Base-by-base conservation (phyloP, 176 grass and related monocot genomes). In the sorghum (Sorghum bicolor) region DNA sequence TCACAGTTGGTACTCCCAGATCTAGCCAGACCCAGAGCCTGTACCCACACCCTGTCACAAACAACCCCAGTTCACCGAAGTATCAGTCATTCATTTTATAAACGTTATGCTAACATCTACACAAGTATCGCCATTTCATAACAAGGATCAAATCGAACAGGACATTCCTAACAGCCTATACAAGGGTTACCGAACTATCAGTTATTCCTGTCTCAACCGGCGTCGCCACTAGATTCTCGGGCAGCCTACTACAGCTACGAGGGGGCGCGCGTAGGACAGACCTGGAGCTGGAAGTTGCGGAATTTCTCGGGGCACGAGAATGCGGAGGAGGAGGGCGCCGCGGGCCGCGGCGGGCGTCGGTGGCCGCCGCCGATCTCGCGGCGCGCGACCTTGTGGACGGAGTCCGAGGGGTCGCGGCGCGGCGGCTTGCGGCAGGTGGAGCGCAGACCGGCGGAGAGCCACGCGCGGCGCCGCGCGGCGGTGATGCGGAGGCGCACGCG, bases 261-360 rank as follows among this genome's bases (percentile, higher is more conserved):
- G 26, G 15, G 9, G 48, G 36, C 0, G 28, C 5, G 16, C 33
- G 16, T 6, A 32, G 68, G 17, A 50, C 39, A 40, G 14, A 91
- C 89, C 89, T 87, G 89, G 14, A 91, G 85, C 85, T 84, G 89
- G 89, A 91, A 80, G 64, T 91, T 87, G 62, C 81, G 85, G 85
- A 91, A 91, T 39, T 80, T 91, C 89, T 91, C 89, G 57, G 88
- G 88, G 64, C 81, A 87, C 26, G 85, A 83, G 75, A 83, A 90
- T 37, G 79, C 20, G n/a, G 84, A 79, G 29, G 83, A 83, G 12
- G 84, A 90, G 16, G 69, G 75, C 24, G 81, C 84, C 37, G 69
- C 80, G 30, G 80, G 84, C 3, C 84, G 84, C 63, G 84, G 75
- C 5, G 80, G 89, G 0, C 84, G 84, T 0, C 89, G 80, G 52